Evolutionary conservation across 2,329 filamentous ascomycete species (phyloP), one percentile per base, ranked within the genome.

Genomic region (Ceratocystis papillata): DNA sequence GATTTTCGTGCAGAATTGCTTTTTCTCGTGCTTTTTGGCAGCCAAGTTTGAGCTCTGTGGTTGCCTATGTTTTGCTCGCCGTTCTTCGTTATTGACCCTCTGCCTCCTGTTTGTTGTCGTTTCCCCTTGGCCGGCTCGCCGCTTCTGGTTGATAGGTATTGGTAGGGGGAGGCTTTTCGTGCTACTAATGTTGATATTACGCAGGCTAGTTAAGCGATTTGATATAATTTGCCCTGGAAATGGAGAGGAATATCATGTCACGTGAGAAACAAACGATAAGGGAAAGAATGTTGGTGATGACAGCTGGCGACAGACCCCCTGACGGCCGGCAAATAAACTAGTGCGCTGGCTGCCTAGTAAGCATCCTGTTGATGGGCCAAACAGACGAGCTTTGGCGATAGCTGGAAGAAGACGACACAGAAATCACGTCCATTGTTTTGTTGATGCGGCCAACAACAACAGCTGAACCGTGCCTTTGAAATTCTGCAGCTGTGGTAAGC

Each of bases 181-280:
- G 28, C 55, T 59, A 37, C 55, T 30, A 20, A n/a, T n/a, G 17
- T 30, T 37, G 53, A 22, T 59, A 59, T 25, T 53, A 28, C 25
- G 48, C 48, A 53, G 25, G 48, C 48, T 59, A 59, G 33, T 59
- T 59, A 59, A 59, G n/a, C 55, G 55, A 59, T 22, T 59, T 59
- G 28, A 59, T 37, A n/a, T 37, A 59, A 37, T 59, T 37, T 33
- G 15, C 28, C 28, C 55, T 59, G 55, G 28, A 37, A 59, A 59
- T 8, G 6, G 37, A 30, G 33, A 59, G 55, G 55, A 59, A 59
- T 8, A 20, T 41, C 6, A 33, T n/a, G 22, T 59, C 55, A 59
- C 55, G 55, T 59, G 55, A 59, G 28, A 59, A 59, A 37, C 55
- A 59, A n/a, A n/a, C 28, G 5, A 8, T 15, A 15, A 5, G 10